A percentile compares a stretch with the other conserved stretches of the same genome.
phyloP scores from a whole-genome alignment of 1,284 basidiomycete species.

The Boletus sp. region DNA sequence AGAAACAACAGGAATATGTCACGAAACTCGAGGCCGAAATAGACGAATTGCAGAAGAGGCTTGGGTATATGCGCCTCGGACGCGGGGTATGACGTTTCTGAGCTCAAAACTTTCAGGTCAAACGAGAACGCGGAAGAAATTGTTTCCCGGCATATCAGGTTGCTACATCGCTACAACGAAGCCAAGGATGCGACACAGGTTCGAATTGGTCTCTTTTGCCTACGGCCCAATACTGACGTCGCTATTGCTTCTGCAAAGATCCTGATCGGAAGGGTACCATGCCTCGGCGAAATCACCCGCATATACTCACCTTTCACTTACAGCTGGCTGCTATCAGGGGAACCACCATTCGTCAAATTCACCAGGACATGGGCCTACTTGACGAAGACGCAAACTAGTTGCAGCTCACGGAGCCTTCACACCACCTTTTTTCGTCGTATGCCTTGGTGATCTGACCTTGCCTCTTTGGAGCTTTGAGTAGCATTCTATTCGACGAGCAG shows the following conservation, averaged over 20 bases:
- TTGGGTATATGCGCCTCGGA: conserved; percentile 45
- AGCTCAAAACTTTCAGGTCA: conserved; percentile 34
- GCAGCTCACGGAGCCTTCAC: background rate
- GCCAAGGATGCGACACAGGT: conserved; percentile 79
- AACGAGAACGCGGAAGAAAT: conserved; percentile 59
- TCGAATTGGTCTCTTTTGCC: background rate
- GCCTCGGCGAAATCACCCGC: conserved; percentile 29
- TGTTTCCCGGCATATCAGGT: conserved; percentile 64
- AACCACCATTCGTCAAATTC: conserved; percentile 66
- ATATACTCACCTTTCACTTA: conserved; percentile 14
- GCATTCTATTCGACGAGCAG: conserved; percentile 37
- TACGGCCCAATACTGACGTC: background rate
- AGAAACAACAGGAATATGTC: conserved; percentile 56
- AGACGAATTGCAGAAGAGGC: conserved; percentile 43
- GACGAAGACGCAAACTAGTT: conserved; percentile 37
- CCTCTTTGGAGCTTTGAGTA: background rate
- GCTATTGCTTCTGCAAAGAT: conserved; percentile 20
- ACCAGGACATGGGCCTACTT: conserved; percentile 60
- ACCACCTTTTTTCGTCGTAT: background rate
- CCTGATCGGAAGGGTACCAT: conserved; percentile 32
- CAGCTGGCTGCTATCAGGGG: conserved; percentile 64
- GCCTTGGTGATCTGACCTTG: background rate
- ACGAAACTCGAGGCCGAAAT: conserved; percentile 52
- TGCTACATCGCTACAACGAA: conserved; percentile 75
- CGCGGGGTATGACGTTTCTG: background rate